These are phyloP conservation scores for Pythium graminicola DNA, from an alignment of 352 stramenopile species.

Conservation along the genomic window DNA sequence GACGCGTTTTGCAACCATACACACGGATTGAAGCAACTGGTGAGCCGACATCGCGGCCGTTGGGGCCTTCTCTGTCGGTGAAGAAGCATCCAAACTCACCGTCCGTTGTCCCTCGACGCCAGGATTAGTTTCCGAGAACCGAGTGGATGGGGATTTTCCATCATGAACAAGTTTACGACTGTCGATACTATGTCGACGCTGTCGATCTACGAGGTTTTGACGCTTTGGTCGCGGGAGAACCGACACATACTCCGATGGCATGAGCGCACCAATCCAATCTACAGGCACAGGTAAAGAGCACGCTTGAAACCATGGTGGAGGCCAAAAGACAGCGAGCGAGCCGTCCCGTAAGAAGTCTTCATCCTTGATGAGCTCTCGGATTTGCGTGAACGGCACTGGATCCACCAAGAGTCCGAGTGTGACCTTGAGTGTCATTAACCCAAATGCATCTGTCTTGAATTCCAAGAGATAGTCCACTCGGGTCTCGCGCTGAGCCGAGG, in stretches of 20 bases:
- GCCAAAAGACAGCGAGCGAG: constrained; percentile 49
- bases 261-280: constrained; percentile 62
- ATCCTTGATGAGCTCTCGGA: constrained; percentile 46
- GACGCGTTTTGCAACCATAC: constrained; percentile 33
- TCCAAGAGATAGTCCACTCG: constrained; percentile 61
- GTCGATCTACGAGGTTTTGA: background rate
- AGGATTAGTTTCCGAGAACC: constrained; percentile 11
- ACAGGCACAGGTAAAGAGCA: constrained; percentile 40
- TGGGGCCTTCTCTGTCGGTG: no score
- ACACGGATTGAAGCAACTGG: background rate
- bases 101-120: no score
- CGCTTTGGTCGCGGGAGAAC: constrained; percentile 37
- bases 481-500: constrained; percentile 41
- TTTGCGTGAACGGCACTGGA: constrained; percentile 39
- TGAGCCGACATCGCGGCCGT: no score
- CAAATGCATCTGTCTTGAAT: constrained; percentile 47
- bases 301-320: constrained; percentile 37
- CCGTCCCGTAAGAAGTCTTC: constrained; percentile 53
- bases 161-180: constrained; percentile 6
- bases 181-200: background rate
- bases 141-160: constrained; percentile 12
- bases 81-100: no score
- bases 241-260: constrained; percentile 64
- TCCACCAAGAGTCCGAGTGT: constrained; percentile 66
- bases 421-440: constrained; percentile 66